These are phyloP conservation scores for Cladosporium sp. DNA, from an alignment of 2,329 filamentous ascomycete species.

Conservation along the genomic window DNA sequence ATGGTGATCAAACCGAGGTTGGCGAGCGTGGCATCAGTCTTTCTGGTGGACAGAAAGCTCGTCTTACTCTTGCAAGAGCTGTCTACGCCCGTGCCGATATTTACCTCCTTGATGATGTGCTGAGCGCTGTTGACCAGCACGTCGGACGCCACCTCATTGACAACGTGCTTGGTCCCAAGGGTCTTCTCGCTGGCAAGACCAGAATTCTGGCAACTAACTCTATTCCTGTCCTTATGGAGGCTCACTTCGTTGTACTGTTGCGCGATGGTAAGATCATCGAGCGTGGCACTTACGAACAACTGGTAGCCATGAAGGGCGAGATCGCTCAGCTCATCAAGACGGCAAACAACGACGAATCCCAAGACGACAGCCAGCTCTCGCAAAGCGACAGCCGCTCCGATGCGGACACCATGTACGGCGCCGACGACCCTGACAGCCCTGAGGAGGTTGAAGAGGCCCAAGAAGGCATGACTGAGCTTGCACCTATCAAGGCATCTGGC, in stretches of 20 bases:
- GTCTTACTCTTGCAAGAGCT: constrained; percentile 85
- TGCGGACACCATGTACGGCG: constrained; percentile 58
- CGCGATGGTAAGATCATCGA: constrained; percentile 82
- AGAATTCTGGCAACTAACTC: constrained; percentile 93
- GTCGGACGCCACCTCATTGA: constrained; percentile 94
- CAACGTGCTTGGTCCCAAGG: constrained; percentile 82
- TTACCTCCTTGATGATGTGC: constrained; percentile 88
- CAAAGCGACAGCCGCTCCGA: constrained; percentile 45
- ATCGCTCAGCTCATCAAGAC: constrained; percentile 82
- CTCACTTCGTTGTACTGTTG: constrained; percentile 83
- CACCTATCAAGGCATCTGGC: constrained; percentile 63
- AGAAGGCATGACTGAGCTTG: constrained; percentile 72
- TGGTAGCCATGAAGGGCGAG: constrained; percentile 91
- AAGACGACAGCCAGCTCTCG: constrained; percentile 36
- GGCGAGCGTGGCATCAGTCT: constrained; percentile 95
- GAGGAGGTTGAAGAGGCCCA: constrained; percentile 62
- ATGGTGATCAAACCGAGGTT: constrained; percentile 95
- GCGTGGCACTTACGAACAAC: constrained; percentile 83
- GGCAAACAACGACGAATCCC: constrained; percentile 56
- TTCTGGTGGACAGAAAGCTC: constrained; percentile 93
- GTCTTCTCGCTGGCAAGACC: constrained; percentile 81
- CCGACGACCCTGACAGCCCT: constrained; percentile 51
- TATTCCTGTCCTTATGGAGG: constrained; percentile 84
- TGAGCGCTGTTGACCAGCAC: constrained; percentile 97
- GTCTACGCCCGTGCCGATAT: constrained; percentile 97